Conservation (phyloP, 257 asterid species). For the Fraxinus excelsior region DNA sequence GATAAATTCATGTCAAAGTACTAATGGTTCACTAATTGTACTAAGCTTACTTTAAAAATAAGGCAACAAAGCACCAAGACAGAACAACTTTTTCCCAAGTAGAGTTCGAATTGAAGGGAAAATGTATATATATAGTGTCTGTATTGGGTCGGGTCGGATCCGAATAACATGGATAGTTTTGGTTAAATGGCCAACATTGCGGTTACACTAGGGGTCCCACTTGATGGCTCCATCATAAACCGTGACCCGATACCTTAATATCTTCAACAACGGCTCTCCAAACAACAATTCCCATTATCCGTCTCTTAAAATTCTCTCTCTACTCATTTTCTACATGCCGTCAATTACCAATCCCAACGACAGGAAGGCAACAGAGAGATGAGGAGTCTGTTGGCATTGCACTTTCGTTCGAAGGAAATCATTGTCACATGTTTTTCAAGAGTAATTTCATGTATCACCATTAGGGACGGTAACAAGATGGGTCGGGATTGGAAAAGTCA, state of each 20-base stretch:
- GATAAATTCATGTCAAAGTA: slow-evolving; percentile 22
- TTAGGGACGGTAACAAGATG: no score
- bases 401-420: neutral
- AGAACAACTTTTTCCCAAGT: neutral
- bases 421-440: neutral
- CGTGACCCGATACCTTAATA: slow-evolving; percentile 21
- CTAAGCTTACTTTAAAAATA: neutral
- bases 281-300: neutral
- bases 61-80: neutral
- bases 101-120: neutral
- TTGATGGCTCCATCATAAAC: neutral
- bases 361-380: neutral
- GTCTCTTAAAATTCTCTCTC: neutral
- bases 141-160: neutral
- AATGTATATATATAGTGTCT: slow-evolving; percentile 7
- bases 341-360: neutral
- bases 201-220: neutral
- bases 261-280: slow-evolving; percentile 10
- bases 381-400: neutral
- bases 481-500: no score
- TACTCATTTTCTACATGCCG: neutral
- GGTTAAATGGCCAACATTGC: slow-evolving; percentile 10
- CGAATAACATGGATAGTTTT: slow-evolving; percentile 4
- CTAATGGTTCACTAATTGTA: neutral
- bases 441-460: neutral